Percentiles rank a stretch among this genome's conserved stretches.
These are phyloP conservation scores for Agapanthus africanus DNA, from an alignment of 106 monocot genomes.

Conservation along the genomic window DNA sequence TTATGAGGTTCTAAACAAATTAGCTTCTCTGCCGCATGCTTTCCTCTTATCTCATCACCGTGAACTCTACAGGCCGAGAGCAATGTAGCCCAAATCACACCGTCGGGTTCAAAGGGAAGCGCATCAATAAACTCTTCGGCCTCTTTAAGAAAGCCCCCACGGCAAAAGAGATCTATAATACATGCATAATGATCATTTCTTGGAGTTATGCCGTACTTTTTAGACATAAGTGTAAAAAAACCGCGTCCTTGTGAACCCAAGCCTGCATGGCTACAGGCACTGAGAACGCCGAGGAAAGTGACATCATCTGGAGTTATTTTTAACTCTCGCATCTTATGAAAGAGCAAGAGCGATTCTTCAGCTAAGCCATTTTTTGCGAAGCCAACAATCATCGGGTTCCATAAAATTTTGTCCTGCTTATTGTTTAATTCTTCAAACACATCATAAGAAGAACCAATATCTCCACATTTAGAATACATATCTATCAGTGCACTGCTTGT, in stretches of 20 bases:
- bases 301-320: slow-evolving; percentile 41
- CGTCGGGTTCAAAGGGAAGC: slow-evolving; percentile 47
- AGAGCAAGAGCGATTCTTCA: slow-evolving; percentile 36
- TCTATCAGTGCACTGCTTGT: slow-evolving; percentile 48
- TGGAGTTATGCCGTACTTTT: slow-evolving; percentile 34
- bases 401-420: slow-evolving; percentile 33
- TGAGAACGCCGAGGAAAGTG: slow-evolving; percentile 59
- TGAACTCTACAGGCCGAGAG: slow-evolving; percentile 55
- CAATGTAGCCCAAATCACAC: slow-evolving; percentile 58
- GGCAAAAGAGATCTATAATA: slow-evolving; percentile 61
- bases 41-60: slow-evolving; percentile 30
- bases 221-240: slow-evolving; percentile 42
- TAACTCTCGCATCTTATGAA: slow-evolving; percentile 32
- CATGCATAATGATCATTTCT: slow-evolving; percentile 67
- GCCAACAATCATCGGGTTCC: slow-evolving; percentile 69
- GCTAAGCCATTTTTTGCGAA: slow-evolving; percentile 67
- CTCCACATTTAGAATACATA: slow-evolving; percentile 81
- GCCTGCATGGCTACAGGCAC: slow-evolving; percentile 70
- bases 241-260: slow-evolving; percentile 28
- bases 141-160: slow-evolving; percentile 49
- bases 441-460: slow-evolving; percentile 26
- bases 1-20: slow-evolving; percentile 48
- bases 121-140: slow-evolving; percentile 44
- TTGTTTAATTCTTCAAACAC: slow-evolving; percentile 38
- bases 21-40: slow-evolving; percentile 44